Evolutionary conservation across 23 red algal species (phyloP), one percentile per base, ranked within the genome.

Genomic region (Gracilaria caudata): DNA sequence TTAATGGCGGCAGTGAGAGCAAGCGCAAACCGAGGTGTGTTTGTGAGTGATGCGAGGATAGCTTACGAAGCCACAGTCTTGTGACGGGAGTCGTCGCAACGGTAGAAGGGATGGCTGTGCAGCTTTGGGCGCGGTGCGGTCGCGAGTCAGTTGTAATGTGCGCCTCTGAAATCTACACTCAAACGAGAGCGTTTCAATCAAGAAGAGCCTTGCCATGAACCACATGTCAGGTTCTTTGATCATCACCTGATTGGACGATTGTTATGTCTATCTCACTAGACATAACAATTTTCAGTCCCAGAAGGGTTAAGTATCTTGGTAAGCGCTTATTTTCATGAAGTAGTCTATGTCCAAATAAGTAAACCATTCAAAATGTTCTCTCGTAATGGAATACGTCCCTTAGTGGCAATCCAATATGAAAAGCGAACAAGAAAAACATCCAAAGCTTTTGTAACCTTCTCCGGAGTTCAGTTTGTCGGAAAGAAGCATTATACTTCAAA

Each of bases 261-360:
- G 7, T 61, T 61, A 61, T 20, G 57, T 61, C 57, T 61, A 29
- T 61, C 57, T 61, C 57, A 26, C n/a, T 61, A 29, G 57, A 61
- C 57, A 61, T 61, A n/a, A 61, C 12, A 54, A 54, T 54, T 54
- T 54, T 54, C 19, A 54, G 51, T 10, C 19, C 19, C 51, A 54
- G 19, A 54, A 54, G 51, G 51, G 51, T 54, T 54, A 54, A 54
- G 51, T n/a, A n/a, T n/a, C n/a, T n/a, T n/a, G n/a, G n/a, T n/a
- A n/a, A n/a, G n/a, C n/a, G n/a, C n/a, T n/a, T n/a, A n/a, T n/a
- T n/a, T n/a, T n/a, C n/a, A n/a, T n/a, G n/a, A n/a, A n/a, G n/a
- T n/a, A n/a, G n/a, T n/a, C n/a, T n/a, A n/a, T n/a, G n/a, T n/a
- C n/a, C n/a, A n/a, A n/a, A n/a, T n/a, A n/a, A n/a, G n/a, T n/a